Base-by-base conservation (phyloP, 495 filamentous ascomycete genomes). In the Xylaria longipes region DNA sequence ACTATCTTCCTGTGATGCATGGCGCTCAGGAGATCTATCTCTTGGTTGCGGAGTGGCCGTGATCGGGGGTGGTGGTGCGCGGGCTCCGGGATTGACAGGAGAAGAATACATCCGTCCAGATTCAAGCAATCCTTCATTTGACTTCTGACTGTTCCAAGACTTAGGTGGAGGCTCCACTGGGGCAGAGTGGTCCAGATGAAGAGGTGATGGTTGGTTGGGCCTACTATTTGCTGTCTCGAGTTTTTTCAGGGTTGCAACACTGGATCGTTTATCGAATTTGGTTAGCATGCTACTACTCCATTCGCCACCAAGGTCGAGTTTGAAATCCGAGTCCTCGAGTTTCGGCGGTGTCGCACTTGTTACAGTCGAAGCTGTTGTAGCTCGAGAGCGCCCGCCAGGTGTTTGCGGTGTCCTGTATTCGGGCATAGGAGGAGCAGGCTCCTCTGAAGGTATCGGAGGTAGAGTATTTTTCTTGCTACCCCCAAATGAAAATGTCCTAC, bases 401-500 rank as follows among this genome's bases (percentile, higher is more conserved):
- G 71, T 79, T 12, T 73, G 75, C 11, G 78, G 79, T 31, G 62
- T 64, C 25, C 75, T 75, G 48, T 74, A 76, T 27, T 78, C 71
- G 7, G 82, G 80, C 27, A 79, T 76, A 33, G 84, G 75, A 14
- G 84, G 80, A 50, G 75, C 73, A 1, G 79, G 74, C 62, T 84
- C 84, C 46, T 82, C 78, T 15, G 82, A 75, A 11, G 83, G 80
- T 63, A 84, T 84, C 8, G 85, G 81, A 6, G 85, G 82, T 4
- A 83, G 46, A 22, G 81, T 73, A 50, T 81, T 70, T 52, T 82
- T 86, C 69, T 87, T 88, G 61, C 84, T 84, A n/a, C 78, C 82
- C 33, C 88, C 91, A 75, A 93, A 94, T 0, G 92, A 95, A 71
- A 94, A 92, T 0, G 92, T 91, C 57, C 92, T 86, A 29, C 91